Conservation (phyloP, 1,139 yeast genomes). For the Candida tropicalis region DNA sequence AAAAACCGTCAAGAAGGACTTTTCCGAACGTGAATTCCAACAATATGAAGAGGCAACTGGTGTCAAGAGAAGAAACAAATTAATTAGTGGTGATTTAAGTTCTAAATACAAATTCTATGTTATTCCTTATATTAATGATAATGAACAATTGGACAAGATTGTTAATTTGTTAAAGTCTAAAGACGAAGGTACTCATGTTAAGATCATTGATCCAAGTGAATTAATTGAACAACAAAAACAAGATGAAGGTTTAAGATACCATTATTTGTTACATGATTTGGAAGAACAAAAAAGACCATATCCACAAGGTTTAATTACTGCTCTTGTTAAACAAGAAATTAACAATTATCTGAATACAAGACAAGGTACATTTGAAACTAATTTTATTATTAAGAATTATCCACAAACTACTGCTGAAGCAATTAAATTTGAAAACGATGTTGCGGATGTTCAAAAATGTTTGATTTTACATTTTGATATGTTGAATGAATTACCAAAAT, state of each 20-base stretch:
- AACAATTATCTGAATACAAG: slow-evolving; percentile 40
- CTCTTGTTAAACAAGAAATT: slow-evolving; percentile 53
- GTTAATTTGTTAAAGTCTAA: slow-evolving; percentile 20
- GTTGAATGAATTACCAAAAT: slow-evolving; percentile 26
- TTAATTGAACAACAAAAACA: slow-evolving; percentile 47
- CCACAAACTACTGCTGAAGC: slow-evolving; percentile 66
- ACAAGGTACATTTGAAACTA: slow-evolving; percentile 45
- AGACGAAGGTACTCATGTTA: slow-evolving; percentile 35
- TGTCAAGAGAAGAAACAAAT: slow-evolving; percentile 54
- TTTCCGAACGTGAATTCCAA: slow-evolving; percentile 62
- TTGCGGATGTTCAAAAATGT: slow-evolving; percentile 47
- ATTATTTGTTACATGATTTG: slow-evolving; percentile 44
- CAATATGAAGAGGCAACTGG: slow-evolving; percentile 53
- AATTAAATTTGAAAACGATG: slow-evolving; percentile 60
- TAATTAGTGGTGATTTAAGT: slow-evolving; percentile 34
- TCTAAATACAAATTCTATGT: slow-evolving; percentile 43
- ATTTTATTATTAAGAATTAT: slow-evolving; percentile 52
- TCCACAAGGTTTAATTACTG: slow-evolving; percentile 62
- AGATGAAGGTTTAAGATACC: slow-evolving; percentile 45
- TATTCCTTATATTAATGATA: slow-evolving; percentile 42
- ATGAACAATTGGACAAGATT: slow-evolving; percentile 23
- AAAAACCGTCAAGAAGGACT: slow-evolving; percentile 48
- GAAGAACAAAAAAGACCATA: slow-evolving; percentile 35
- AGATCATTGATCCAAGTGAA: slow-evolving; percentile 48
- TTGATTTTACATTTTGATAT: slow-evolving; percentile 37